Conservation (phyloP, 768 basidiomycete genomes). For the Austroboletus eburneus region DNA sequence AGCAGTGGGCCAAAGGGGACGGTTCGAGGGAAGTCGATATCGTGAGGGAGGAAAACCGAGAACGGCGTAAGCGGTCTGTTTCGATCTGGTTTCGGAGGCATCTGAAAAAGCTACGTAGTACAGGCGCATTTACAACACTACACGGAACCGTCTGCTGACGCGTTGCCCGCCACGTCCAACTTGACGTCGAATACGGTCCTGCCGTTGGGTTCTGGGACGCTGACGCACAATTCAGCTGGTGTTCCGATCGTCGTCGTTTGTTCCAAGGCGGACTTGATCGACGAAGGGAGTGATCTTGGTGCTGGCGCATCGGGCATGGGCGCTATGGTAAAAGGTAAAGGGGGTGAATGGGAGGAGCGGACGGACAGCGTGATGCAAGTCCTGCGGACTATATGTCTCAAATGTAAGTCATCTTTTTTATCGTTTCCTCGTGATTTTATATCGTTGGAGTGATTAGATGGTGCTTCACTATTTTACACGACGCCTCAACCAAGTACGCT, state of each 20-base stretch:
- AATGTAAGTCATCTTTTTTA: conserved; percentile 56
- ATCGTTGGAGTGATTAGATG: conserved; percentile 52
- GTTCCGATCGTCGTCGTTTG: conserved; percentile 87
- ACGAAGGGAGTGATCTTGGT: conserved; percentile 70
- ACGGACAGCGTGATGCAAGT: conserved; percentile 95
- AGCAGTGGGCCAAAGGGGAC: conserved; percentile 73
- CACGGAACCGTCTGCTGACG: conserved; percentile 69
- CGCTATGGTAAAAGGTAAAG: conserved; percentile 88
- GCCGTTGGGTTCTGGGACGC: conserved; percentile 78
- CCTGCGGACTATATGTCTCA: conserved; percentile 86
- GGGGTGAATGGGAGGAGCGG: conserved; percentile 91
- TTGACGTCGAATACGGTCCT: conserved; percentile 62
- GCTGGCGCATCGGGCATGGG: conserved; percentile 77
- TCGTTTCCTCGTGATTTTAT: background rate
- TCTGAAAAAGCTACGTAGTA: conserved; percentile 44
- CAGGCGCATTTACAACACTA: conserved; percentile 90
- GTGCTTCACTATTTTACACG: conserved; percentile 89
- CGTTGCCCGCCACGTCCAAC: conserved; percentile 57
- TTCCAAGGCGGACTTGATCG: conserved; percentile 91
- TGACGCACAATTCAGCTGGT: conserved; percentile 84
- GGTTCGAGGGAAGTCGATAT: conserved; percentile 66
- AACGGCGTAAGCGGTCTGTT: conserved; percentile 59
- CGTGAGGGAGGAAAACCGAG: conserved; percentile 73
- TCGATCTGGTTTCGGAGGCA: background rate
- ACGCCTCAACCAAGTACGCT: conserved; percentile 76